Conservation (phyloP, 306 rosid species). For the Dryas alaskensis region DNA sequence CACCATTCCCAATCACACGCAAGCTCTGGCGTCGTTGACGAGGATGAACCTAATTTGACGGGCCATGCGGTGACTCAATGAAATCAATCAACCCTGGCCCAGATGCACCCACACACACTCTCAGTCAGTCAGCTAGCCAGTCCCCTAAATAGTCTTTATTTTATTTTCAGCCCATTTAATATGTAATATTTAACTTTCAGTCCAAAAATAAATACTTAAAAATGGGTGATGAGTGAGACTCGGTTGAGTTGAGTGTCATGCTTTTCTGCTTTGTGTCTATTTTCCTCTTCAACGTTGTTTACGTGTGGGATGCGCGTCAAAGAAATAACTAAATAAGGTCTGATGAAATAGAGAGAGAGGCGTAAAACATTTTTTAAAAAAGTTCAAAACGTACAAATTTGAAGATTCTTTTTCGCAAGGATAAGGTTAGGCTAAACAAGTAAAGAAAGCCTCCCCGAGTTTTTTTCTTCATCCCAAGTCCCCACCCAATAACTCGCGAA, state of each 20-base stretch:
- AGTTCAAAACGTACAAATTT: no score
- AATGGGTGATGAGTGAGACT: no score
- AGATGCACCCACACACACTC: slow-evolving; percentile 2
- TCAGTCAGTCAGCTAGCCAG: not conserved
- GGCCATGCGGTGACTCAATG: not conserved
- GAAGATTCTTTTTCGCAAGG: no score
- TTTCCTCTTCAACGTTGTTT: not conserved
- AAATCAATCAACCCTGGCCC: slow-evolving; percentile 12
- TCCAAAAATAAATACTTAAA: no score
- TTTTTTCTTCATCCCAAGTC: no score
- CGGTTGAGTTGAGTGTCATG: no score
- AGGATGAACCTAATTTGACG: not conserved
- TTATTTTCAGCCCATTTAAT: not conserved
- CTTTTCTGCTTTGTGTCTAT: not conserved
- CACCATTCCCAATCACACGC: not conserved
- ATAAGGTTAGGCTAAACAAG: no score
- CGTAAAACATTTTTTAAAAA: no score
- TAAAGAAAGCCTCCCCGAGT: no score
- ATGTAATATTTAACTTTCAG: not conserved
- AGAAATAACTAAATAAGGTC: not conserved
- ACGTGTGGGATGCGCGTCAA: slow-evolving; percentile 19
- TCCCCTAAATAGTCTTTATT: no score
- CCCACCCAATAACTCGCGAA: no score
- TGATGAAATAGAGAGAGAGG: no score
- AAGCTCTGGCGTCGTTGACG: slow-evolving; percentile 1